Evolutionary conservation across 345 rosid species (phyloP), one percentile per base, ranked within the genome.

Genomic region (Salix koriyanagi): DNA sequence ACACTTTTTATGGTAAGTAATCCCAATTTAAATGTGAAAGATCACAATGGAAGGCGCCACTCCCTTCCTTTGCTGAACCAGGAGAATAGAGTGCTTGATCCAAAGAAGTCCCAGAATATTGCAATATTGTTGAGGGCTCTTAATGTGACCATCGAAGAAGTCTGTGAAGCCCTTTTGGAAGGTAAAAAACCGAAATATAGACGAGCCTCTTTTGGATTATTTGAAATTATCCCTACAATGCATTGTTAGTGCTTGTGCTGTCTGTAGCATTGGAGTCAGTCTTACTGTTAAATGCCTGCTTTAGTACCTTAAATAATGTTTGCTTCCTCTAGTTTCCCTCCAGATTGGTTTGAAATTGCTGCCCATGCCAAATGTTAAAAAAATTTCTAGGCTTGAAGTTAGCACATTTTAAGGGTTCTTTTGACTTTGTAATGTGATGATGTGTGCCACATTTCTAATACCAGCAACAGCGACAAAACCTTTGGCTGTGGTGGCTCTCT

Each of bases 111-210:
- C 1, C 99, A 96, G 76, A 94, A 96, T 81, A 84, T 94, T 76
- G 95, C 98, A 4, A 96, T 96, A 84, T 77, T 96, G 86, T 76
- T 96, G 73, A 87, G 97, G 83, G 99, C 98, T 75, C 92, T 94
- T 15, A 94, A 96, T 82, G 94, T 96, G 67, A 96, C 97, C 28
- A 80, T 87, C 3, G 97, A 91, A 65, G 99, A 96, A 88, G 98
- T 96, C 10, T 94, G 98, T 61, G 99, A 96, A 84, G 91, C 92
- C 13, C 97, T 96, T 75, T 56, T 86, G 56, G 94, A 95, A 90
- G 99, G 99, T 95, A 84, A 67, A 65, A 8, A 8, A 2, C 50
- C 2, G 44, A n/a, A 16, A 41, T 46, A 7, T 19, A 9, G 28
- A 8, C 23, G 15, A 14, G 21, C 60, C 6, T 65, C 6, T 21